Percentiles rank a stretch among this genome's conserved stretches.
Conservation (phyloP, 2,329 filamentous ascomycete genomes). For the Diplodia seriata region DNA sequence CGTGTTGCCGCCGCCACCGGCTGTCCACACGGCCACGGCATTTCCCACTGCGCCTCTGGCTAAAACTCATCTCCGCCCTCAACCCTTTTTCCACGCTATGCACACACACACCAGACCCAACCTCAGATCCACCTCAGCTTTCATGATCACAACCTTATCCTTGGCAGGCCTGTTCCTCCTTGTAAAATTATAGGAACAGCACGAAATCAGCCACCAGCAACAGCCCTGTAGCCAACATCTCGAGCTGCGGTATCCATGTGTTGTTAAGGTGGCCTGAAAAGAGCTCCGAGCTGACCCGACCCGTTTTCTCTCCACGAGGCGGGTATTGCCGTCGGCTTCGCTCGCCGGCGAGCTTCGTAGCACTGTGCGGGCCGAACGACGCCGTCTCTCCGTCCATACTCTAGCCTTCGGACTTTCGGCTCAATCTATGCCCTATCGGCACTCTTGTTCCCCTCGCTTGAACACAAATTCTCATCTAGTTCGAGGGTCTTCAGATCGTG, state of each 20-base stretch:
- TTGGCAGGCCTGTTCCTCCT: background rate
- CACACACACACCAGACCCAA: background rate
- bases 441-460: background rate
- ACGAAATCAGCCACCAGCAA: too few species aligned
- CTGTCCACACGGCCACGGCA: background rate
- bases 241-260: background rate
- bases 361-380: background rate
- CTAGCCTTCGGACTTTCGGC: background rate
- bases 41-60: conserved; percentile 9
- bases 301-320: background rate
- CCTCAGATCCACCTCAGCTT: background rate
- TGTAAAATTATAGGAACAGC: background rate
- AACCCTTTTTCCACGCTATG: conserved; percentile 1
- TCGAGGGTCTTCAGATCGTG: background rate
- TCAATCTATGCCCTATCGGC: background rate
- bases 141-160: background rate
- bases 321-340: background rate
- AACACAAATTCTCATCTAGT: background rate
- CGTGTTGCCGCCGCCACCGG: background rate
- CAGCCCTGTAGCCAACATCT: background rate
- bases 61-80: conserved; percentile 10
- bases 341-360: background rate
- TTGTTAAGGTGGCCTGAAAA: background rate
- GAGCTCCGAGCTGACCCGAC: background rate
- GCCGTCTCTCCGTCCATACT: background rate